Conservation (phyloP, 805 yeast genomes). For the Teunomyces barrocoloradensis region DNA sequence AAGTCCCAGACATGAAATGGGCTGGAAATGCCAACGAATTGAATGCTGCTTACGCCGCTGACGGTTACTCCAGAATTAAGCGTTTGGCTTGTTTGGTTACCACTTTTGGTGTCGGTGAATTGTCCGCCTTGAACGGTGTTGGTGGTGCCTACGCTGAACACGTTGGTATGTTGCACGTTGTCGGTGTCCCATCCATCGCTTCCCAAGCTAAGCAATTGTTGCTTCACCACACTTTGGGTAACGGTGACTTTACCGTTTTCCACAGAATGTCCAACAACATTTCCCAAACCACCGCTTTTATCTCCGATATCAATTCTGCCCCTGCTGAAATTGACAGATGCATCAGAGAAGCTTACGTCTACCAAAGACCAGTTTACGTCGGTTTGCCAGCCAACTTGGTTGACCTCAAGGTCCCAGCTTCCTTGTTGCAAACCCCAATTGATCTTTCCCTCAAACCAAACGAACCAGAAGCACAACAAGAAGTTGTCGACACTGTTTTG, state of each 20-base stretch:
- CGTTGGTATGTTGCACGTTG: constrained; percentile 34
- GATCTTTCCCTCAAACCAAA: constrained; percentile 27
- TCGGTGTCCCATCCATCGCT: constrained; percentile 32
- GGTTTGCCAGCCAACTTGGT: constrained; percentile 37
- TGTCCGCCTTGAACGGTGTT: constrained; percentile 35
- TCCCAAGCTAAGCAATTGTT: constrained; percentile 37
- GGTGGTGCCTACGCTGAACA: constrained; percentile 37
- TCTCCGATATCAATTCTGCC: constrained; percentile 26
- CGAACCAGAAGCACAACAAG: constrained; percentile 32
- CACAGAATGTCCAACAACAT: constrained; percentile 34
- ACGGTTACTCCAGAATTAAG: constrained; percentile 25
- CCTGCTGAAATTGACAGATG: constrained; percentile 33
- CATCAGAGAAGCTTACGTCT: constrained; percentile 30
- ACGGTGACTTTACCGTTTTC: constrained; percentile 42
- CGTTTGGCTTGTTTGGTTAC: constrained; percentile 30
- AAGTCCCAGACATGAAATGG: constrained; percentile 30
- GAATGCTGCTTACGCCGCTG: constrained; percentile 27
- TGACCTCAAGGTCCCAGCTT: constrained; percentile 30
- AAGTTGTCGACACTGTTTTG: constrained; percentile 25
- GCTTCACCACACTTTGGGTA: constrained; percentile 43
- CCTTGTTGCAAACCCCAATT: constrained; percentile 26
- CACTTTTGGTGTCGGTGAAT: constrained; percentile 36
- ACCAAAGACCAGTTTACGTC: constrained; percentile 34
- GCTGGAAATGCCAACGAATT: constrained; percentile 36
- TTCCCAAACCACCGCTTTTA: constrained; percentile 29